Percentiles rank a stretch among this genome's conserved stretches.
These are phyloP conservation scores for Cenchrus americanus DNA, from an alignment of 176 grass and related monocot genomes.

Conservation along the genomic window DNA sequence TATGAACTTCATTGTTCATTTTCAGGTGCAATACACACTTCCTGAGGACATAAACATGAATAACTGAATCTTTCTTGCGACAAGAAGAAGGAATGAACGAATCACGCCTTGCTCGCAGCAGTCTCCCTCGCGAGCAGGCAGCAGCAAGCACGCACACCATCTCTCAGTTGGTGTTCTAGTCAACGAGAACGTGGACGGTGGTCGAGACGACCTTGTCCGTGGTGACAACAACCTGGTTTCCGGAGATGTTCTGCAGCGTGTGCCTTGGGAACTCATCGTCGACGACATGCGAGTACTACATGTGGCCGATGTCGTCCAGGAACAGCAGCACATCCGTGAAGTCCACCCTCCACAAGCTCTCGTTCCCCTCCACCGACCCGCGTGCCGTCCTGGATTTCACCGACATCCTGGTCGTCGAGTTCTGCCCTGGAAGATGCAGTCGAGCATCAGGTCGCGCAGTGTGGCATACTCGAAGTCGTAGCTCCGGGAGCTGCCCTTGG, in stretches of 20 bases:
- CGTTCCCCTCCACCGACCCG: conserved; percentile 51
- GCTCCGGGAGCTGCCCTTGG: background rate
- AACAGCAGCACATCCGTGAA: conserved; percentile 73
- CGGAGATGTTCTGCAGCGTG: conserved; percentile 72
- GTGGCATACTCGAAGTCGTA: conserved; percentile 75
- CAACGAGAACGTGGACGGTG: conserved; percentile 80
- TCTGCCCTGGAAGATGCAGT: conserved; percentile 69
- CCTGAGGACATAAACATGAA: background rate
- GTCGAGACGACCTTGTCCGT: conserved; percentile 65
- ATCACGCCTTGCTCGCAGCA: conserved; percentile 45
- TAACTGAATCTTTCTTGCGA: background rate
- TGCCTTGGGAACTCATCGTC: conserved; percentile 63
- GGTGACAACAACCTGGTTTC: conserved; percentile 73
- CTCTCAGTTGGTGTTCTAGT: conserved; percentile 68
- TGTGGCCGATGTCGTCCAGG: conserved; percentile 70
- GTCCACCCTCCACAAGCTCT: conserved; percentile 64
- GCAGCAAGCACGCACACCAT: conserved; percentile 1
- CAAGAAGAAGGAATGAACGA: conserved; percentile 27
- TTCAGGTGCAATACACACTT: no score
- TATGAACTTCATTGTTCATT: no score
- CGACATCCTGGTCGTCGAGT: conserved; percentile 64
- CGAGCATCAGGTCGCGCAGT: conserved; percentile 71
- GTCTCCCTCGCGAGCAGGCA: conserved; percentile 25
- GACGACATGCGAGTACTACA: conserved; percentile 76
- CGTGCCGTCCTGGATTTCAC: conserved; percentile 59